A percentile compares a stretch with the other conserved stretches of the same genome.
These are phyloP conservation scores for Linanthus parryae DNA, from an alignment of 148 eudicot species.

Conservation along the genomic window DNA sequence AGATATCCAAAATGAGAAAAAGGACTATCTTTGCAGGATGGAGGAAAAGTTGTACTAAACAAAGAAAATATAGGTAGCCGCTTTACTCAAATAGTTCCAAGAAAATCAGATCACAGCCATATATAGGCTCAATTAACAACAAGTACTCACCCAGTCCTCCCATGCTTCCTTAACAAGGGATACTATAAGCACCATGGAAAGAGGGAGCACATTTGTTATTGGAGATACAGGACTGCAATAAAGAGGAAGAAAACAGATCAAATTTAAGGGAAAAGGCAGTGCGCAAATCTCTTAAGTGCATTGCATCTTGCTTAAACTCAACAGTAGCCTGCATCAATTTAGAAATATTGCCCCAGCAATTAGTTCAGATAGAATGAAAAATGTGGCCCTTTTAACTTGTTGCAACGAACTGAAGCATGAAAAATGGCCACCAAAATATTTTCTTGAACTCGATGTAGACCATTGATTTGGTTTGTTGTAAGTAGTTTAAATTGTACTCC, in stretches of 20 bases:
- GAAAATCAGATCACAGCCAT: slow-evolving; percentile 3
- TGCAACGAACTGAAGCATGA: too few relatives aligned
- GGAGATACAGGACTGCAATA: slow-evolving; percentile 96
- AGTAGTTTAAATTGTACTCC: too few relatives aligned
- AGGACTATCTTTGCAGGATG: too few relatives aligned
- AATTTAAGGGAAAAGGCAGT: slow-evolving; percentile 1
- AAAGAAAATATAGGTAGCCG: neutral
- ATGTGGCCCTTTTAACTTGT: too few relatives aligned
- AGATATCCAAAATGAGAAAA: too few relatives aligned
- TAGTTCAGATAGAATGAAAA: too few relatives aligned
- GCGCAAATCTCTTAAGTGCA: neutral
- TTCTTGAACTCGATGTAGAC: too few relatives aligned
- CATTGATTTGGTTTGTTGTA: too few relatives aligned
- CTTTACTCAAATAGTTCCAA: neutral
- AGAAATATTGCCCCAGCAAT: too few relatives aligned
- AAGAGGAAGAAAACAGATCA: too few relatives aligned
- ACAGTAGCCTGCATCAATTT: too few relatives aligned
- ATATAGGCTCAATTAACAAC: neutral
- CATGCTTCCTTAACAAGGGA: slow-evolving; percentile 96
- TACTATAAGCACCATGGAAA: slow-evolving; percentile 78
- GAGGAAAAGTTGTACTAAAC: neutral
- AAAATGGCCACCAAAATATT: too few relatives aligned
- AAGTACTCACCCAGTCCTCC: slow-evolving; percentile 92
- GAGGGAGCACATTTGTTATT: slow-evolving; percentile 85
- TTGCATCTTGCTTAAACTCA: neutral